Conservation (phyloP, 352 stramenopile genomes). For the Phytophthora chlamydospora region DNA sequence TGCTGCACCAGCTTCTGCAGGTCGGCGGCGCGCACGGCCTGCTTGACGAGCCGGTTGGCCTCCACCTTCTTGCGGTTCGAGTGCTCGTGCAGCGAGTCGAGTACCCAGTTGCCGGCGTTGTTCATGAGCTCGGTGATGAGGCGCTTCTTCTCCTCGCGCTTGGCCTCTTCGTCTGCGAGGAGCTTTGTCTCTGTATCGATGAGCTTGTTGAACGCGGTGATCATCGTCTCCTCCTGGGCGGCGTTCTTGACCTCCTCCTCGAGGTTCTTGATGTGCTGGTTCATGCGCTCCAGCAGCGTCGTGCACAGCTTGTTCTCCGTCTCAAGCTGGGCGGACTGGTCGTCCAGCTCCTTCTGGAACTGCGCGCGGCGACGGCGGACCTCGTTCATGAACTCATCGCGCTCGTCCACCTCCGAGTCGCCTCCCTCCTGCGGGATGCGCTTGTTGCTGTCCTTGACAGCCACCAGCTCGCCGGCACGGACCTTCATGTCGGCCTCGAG, state of each 20-base stretch:
- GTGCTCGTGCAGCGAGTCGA: slow-evolving; percentile 84
- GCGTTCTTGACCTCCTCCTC: slow-evolving; percentile 82
- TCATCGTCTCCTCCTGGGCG: slow-evolving; percentile 71
- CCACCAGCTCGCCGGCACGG: slow-evolving; percentile 69
- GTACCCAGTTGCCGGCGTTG: slow-evolving; percentile 86
- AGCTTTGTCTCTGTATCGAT: slow-evolving; percentile 81
- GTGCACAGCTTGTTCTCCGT: slow-evolving; percentile 80
- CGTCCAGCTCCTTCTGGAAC: slow-evolving; percentile 88
- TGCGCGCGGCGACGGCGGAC: slow-evolving; percentile 73
- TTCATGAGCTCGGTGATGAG: slow-evolving; percentile 87
- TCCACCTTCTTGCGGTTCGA: slow-evolving; percentile 90
- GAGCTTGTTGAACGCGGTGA: slow-evolving; percentile 73
- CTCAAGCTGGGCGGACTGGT: slow-evolving; percentile 77
- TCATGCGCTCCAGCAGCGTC: slow-evolving; percentile 82
- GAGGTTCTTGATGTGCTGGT: slow-evolving; percentile 82
- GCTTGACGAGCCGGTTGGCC: slow-evolving; percentile 83
- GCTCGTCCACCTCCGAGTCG: slow-evolving; percentile 75
- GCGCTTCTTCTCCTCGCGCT: slow-evolving; percentile 90
- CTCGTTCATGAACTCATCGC: slow-evolving; percentile 91
- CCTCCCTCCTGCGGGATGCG: slow-evolving; percentile 78
- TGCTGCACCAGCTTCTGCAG: slow-evolving; percentile 89
- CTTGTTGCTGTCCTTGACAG: slow-evolving; percentile 88
- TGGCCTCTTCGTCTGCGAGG: slow-evolving; percentile 78
- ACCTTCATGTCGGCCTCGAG: slow-evolving; percentile 89
- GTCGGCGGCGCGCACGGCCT: slow-evolving; percentile 82